Base-by-base conservation (phyloP, 139 green algal species). In the Limnomonas spitsbergensis region DNA sequence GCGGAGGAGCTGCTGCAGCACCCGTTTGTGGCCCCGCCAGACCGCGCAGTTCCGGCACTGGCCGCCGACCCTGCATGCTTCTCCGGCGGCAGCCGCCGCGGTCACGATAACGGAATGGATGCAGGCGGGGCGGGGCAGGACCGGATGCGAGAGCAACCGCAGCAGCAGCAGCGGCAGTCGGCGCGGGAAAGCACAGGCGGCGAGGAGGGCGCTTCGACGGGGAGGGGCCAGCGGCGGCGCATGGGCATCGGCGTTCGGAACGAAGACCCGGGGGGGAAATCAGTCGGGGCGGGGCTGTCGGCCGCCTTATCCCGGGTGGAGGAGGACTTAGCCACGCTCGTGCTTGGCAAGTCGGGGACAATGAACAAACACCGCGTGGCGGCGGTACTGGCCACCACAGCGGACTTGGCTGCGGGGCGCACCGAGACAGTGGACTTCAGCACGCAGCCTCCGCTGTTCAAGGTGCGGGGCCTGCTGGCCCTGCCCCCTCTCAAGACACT, bases 1-100 rank as follows among this genome's bases (percentile, higher is more conserved):
- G 89, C 88, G 31, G 68, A 86, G 14, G 76, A 78, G 27, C 86
- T 94, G 38, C 82, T 93, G 7, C 72, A 80, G 1, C 90, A 94
- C 83, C 84, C 88, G 27, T 94, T 92, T 75, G 80, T 93, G 61
- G 74, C 61, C 26, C 29, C 31, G 3, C n/a, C n/a, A n/a, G n/a
- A n/a, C n/a, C n/a, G n/a, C n/a, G n/a, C n/a, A n/a, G n/a, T n/a
- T n/a, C n/a, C n/a, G n/a, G n/a, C n/a, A n/a, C n/a, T n/a, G n/a
- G n/a, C n/a, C n/a, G n/a, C n/a, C n/a, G n/a, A n/a, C n/a, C n/a
- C n/a, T n/a, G n/a, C n/a, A n/a, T n/a, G n/a, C n/a, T n/a, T n/a
- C n/a, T n/a, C n/a, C n/a, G n/a, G n/a, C n/a, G n/a, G n/a, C n/a
- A n/a, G n/a, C n/a, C n/a, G n/a, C n/a, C n/a, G n/a, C n/a, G n/a